Evolutionary conservation across 257 asterid species (phyloP).

Genomic region (Solanum sparsipilum): DNA sequence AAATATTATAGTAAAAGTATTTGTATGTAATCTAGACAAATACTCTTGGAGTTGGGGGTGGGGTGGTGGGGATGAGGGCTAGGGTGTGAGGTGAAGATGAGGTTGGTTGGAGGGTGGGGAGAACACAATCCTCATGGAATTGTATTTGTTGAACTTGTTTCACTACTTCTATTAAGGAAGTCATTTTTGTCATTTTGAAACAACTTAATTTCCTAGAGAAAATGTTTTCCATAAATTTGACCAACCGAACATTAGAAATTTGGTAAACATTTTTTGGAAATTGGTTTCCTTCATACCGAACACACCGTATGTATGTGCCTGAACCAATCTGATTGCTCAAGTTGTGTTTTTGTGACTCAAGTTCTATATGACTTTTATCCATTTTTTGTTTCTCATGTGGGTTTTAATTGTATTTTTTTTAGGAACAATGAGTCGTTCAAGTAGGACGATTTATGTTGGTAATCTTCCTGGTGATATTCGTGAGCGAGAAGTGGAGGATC

Average conservation of each 20-base stretch:
- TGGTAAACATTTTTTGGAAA: background rate
- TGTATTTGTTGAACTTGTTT: background rate
- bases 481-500: slow-evolving; percentile 92
- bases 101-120: background rate
- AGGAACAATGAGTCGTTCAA: slow-evolving; percentile 86
- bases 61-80: background rate
- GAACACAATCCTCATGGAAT: background rate
- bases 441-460: slow-evolving; percentile 93
- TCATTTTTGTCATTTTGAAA: background rate
- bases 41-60: background rate
- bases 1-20: background rate
- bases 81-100: background rate
- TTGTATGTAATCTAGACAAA: background rate
- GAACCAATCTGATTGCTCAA: background rate
- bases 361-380: background rate
- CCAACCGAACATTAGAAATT: background rate
- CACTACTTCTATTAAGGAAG: background rate
- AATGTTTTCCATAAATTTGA: background rate
- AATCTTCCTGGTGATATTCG: slow-evolving; percentile 98
- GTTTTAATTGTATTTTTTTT: background rate
- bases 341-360: background rate
- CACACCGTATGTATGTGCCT: background rate
- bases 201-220: background rate
- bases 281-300: background rate
- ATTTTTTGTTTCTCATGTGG: background rate